A percentile compares a stretch with the other conserved stretches of the same genome.
Conservation (phyloP, 106 monocot genomes). For the Allium fistulosum region DNA sequence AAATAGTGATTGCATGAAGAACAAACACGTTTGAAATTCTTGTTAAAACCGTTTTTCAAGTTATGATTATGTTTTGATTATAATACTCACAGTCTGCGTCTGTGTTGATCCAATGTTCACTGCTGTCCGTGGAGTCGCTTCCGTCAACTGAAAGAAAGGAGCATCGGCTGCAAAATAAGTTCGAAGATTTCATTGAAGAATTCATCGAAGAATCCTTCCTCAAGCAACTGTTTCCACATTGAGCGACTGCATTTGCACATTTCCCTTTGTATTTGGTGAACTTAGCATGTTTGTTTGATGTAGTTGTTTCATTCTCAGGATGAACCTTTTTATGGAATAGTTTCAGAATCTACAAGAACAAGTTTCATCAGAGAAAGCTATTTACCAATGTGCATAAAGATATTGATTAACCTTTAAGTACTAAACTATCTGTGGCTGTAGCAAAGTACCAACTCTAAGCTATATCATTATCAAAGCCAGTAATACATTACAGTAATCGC, state of each 20-base stretch:
- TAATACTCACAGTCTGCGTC: constrained; percentile 73
- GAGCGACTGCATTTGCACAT: neutral
- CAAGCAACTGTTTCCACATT: neutral
- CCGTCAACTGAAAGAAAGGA: constrained; percentile 6
- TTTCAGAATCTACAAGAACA: constrained; percentile 51
- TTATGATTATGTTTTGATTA: neutral
- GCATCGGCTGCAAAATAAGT: constrained; percentile 3
- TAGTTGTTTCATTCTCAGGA: constrained; percentile 29
- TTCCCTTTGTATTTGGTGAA: constrained; percentile 13
- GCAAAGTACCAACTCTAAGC: no score
- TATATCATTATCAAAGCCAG: no score
- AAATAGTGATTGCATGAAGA: neutral
- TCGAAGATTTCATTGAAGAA: constrained; percentile 1
- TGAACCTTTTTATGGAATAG: constrained; percentile 78
- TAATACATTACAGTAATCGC: no score
- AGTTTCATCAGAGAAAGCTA: neutral
- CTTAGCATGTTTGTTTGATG: constrained; percentile 18
- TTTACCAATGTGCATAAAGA: no score
- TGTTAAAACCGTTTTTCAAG: neutral
- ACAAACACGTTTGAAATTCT: neutral
- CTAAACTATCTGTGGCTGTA: neutral
- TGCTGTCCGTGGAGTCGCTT: constrained; percentile 20
- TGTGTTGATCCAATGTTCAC: constrained; percentile 75
- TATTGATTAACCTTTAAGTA: no score
- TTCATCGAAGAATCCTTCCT: neutral